Percentiles rank a stretch among this genome's conserved stretches.
Evolutionary conservation across 345 rosid genomes (phyloP).

Genomic region (Lepidium africanum): DNA sequence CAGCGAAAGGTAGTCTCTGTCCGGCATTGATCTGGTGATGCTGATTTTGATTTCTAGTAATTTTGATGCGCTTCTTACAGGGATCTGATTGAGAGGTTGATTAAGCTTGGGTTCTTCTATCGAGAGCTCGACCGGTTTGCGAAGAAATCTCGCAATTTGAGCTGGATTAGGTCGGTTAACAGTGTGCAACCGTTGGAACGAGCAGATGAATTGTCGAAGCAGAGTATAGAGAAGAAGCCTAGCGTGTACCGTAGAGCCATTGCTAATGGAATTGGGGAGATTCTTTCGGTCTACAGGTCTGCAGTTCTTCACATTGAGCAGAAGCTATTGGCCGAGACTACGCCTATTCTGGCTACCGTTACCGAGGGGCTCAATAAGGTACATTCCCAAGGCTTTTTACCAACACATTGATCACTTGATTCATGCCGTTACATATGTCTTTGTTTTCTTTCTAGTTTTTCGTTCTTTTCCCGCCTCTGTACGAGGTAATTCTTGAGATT

Average conservation of each 20-base stretch:
- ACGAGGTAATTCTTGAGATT: constrained; percentile 82
- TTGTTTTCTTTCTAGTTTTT: constrained; percentile 51
- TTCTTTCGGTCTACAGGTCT: constrained; percentile 71
- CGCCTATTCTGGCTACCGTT: constrained; percentile 73
- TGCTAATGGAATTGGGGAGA: constrained; percentile 93
- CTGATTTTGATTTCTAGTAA: not conserved
- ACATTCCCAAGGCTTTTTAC: not conserved
- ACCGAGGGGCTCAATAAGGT: constrained; percentile 97
- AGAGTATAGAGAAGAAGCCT: constrained; percentile 34
- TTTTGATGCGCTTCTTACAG: constrained; percentile 25
- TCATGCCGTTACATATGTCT: not conserved
- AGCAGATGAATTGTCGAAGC: constrained; percentile 40
- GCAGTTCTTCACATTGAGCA: constrained; percentile 90
- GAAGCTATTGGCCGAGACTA: constrained; percentile 64
- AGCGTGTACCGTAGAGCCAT: constrained; percentile 82
- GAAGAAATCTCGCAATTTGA: constrained; percentile 62
- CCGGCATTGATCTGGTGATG: not conserved
- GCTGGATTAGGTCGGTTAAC: constrained; percentile 63
- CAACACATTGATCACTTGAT: not conserved
- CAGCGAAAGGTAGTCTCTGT: constrained; percentile 53
- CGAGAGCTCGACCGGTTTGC: constrained; percentile 87
- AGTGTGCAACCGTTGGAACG: constrained; percentile 43
- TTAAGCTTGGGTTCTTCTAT: constrained; percentile 82
- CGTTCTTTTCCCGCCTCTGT: constrained; percentile 76
- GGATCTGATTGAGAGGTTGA: constrained; percentile 80